Evolutionary conservation across 73 alveolate species (phyloP).

Genomic region (Paramecium octaurelia): DNA sequence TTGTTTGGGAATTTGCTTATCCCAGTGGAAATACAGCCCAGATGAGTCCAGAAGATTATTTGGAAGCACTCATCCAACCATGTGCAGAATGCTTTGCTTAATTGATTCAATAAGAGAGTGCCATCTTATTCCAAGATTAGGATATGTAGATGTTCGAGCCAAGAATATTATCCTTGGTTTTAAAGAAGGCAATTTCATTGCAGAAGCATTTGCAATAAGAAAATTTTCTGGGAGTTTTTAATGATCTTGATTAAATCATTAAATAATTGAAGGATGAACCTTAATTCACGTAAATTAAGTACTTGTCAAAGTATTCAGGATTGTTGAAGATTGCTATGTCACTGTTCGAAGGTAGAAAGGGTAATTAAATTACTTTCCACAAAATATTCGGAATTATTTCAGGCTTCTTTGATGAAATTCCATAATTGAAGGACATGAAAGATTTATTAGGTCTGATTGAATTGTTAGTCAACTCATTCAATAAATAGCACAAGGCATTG

Average conservation of each 20-base stretch:
- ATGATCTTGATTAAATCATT: constrained; percentile 10
- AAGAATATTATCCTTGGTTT: neutral
- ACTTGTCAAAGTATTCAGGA: neutral
- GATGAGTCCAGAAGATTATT: constrained; percentile 1
- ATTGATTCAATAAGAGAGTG: neutral
- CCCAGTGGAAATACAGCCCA: neutral
- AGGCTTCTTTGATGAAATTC: constrained; percentile 42
- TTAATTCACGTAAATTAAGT: neutral
- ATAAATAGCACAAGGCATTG: neutral
- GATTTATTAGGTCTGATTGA: constrained; percentile 27
- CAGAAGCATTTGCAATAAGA: neutral
- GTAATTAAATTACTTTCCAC: neutral
- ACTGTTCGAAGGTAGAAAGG: constrained; percentile 37
- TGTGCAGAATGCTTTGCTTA: constrained; percentile 34
- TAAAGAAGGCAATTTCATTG: constrained; percentile 3
- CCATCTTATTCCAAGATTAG: neutral
- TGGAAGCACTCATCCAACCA: neutral
- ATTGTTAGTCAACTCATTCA: neutral
- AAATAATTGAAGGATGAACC: neutral
- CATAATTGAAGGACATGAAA: constrained; percentile 14
- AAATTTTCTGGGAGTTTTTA: neutral
- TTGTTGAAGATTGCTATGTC: constrained; percentile 28
- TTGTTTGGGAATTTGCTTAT: constrained; percentile 64
- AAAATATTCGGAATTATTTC: constrained; percentile 12
- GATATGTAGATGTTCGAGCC: constrained; percentile 19